These are phyloP conservation scores for Eutrema yunnanense DNA, from an alignment of 345 rosid genomes.

Conservation along the genomic window DNA sequence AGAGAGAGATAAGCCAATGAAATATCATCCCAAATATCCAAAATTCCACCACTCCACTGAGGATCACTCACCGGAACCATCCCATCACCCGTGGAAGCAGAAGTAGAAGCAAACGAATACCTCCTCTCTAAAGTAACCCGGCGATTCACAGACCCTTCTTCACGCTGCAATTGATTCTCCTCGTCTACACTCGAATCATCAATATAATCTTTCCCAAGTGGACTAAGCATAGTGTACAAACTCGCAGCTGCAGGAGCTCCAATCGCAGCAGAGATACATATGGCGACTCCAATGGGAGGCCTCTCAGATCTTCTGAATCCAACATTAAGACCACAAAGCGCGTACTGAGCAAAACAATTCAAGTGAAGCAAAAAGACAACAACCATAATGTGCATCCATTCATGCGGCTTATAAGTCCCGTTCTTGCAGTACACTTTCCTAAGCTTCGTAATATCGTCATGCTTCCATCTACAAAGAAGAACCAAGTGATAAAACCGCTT, in stretches of 20 bases:
- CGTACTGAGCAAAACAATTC: conserved; percentile 95
- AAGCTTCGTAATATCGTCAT: conserved; percentile 54
- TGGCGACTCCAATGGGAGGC: conserved; percentile 78
- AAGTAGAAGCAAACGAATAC: conserved; percentile 55
- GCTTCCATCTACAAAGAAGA: conserved; percentile 76
- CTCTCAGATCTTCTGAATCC: conserved; percentile 79
- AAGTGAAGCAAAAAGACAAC: conserved; percentile 73
- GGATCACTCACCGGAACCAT: conserved; percentile 46
- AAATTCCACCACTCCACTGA: conserved; percentile 80
- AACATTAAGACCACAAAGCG: conserved; percentile 80
- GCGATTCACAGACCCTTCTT: conserved; percentile 26
- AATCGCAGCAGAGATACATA: conserved; percentile 78
- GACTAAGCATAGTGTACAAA: conserved; percentile 67
- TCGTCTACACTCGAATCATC: conserved; percentile 49
- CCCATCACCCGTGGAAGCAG: conserved; percentile 26
- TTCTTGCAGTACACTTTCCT: conserved; percentile 82
- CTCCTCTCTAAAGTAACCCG: conserved; percentile 44
- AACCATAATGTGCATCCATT: conserved; percentile 86
- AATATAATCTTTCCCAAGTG: conserved; percentile 83
- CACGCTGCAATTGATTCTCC: conserved; percentile 48
- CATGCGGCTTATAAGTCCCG: conserved; percentile 82
- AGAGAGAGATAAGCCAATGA: conserved; percentile 78
- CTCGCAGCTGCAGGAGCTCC: conserved; percentile 89
- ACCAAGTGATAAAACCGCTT: conserved; percentile 77
- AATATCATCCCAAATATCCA: conserved; percentile 86